Evolutionary conservation across 2,329 filamentous ascomycete species (phyloP).

Genomic region (Karstenula rhodostoma): DNA sequence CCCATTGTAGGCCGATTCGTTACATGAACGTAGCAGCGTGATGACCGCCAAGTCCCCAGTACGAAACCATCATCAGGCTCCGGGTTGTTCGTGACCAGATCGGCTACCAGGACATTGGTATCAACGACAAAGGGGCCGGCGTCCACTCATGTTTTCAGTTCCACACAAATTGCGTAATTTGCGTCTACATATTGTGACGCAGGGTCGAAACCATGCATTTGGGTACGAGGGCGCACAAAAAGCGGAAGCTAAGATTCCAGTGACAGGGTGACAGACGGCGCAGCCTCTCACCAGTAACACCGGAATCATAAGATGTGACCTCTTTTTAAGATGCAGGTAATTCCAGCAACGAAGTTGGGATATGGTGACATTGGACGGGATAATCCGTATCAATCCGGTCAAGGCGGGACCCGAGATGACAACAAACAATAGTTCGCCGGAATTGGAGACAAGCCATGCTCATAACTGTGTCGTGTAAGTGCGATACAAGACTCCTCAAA

Average conservation of each 20-base stretch:
- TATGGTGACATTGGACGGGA: background rate
- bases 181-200: background rate
- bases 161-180: background rate
- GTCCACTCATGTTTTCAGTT: background rate
- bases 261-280: conserved; percentile 5
- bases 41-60: background rate
- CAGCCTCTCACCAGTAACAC: conserved; percentile 4
- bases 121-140: background rate
- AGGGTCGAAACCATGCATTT: background rate
- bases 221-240: background rate
- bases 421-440: background rate
- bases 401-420: background rate
- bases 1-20: background rate
- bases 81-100: background rate
- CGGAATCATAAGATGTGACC: background rate
- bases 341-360: background rate
- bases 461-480: background rate
- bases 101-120: background rate
- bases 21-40: background rate
- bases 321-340: background rate
- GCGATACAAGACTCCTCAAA: background rate
- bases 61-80: background rate
- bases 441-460: background rate
- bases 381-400: background rate
- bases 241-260: background rate